Conservation (phyloP, 164 flowering plant species). For the Warburgia ugandensis region DNA sequence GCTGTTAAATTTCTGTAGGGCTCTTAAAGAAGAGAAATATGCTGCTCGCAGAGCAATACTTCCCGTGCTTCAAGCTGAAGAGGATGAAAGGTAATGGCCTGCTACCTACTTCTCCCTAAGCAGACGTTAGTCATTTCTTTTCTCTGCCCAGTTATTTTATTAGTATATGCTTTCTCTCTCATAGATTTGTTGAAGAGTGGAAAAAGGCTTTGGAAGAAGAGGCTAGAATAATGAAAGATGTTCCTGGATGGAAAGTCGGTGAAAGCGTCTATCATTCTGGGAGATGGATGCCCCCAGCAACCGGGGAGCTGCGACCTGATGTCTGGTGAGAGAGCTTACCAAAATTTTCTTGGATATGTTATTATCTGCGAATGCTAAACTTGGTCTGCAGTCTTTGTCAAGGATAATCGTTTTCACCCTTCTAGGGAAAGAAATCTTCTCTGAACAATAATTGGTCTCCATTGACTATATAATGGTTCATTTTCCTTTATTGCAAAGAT, state of each 20-base stretch:
- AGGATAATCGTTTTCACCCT: too few species aligned
- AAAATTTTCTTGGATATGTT: too few species aligned
- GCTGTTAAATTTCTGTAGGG: constrained; percentile 30
- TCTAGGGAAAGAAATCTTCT: too few species aligned
- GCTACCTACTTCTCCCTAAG: background rate
- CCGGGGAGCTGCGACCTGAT: constrained; percentile 92
- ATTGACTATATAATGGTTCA: too few species aligned
- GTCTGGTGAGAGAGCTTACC: constrained; percentile 93
- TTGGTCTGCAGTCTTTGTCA: too few species aligned
- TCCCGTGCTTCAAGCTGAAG: constrained; percentile 95
- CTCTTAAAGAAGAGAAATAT: constrained; percentile 83
- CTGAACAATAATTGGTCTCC: too few species aligned
- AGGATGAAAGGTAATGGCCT: constrained; percentile 72
- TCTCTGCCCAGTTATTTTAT: background rate
- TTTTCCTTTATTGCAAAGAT: too few species aligned
- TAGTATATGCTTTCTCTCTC: background rate
- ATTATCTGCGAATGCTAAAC: too few species aligned
- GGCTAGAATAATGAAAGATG: constrained; percentile 92
- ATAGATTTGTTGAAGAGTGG: constrained; percentile 96
- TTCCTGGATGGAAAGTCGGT: constrained; percentile 99
- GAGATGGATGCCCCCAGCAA: constrained; percentile 97
- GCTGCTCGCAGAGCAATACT: constrained; percentile 86
- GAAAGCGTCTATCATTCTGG: constrained; percentile 91
- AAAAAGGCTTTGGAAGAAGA: constrained; percentile 83
- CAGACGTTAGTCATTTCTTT: background rate